Evolutionary conservation across 164 flowering plant genomes (phyloP).

Genomic region (Vitis vinifera): ASM3070453v1 NC_081822.1:25075001-25075500

Average conservation of each 20-base stretch:
- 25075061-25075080: slow-evolving; percentile 2
- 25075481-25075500: slow-evolving; percentile 27
- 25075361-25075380: slow-evolving; percentile 30
- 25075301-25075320: neutral
- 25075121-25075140: slow-evolving; percentile 1
- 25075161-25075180: neutral
- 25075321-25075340: slow-evolving; percentile 21
- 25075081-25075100: neutral
- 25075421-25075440: too few relatives aligned
- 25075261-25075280: neutral
- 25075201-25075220: slow-evolving; percentile 5
- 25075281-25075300: neutral
- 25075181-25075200: neutral
- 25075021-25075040: neutral
- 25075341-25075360: slow-evolving; percentile 4
- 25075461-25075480: neutral
- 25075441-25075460: too few relatives aligned
- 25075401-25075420: neutral
- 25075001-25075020: too few relatives aligned
- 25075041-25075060: slow-evolving; percentile 6
- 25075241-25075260: neutral
- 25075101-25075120: slow-evolving; percentile 2
- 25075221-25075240: too few relatives aligned
- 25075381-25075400: neutral
- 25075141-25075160: slow-evolving; percentile 8